These are phyloP conservation scores for Nannochloropsis salina DNA, from an alignment of 108 stramenopile genomes.

Conservation along the genomic window DNA sequence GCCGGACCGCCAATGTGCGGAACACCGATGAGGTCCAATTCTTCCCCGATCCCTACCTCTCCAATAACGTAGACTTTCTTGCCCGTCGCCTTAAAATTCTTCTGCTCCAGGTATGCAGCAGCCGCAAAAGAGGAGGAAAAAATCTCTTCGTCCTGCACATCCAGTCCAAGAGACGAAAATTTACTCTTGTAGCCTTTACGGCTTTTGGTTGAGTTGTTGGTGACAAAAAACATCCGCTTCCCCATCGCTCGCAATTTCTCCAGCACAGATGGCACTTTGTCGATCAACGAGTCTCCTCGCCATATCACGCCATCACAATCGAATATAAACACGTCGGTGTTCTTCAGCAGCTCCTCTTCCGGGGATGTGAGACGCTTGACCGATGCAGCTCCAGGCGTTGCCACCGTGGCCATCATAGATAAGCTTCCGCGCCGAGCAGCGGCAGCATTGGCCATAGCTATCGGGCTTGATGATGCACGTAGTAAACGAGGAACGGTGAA, in stretches of 20 bases:
- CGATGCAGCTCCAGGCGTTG: not conserved
- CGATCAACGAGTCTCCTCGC: conserved; percentile 86
- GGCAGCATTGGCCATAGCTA: conserved; percentile 2
- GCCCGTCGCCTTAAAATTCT: conserved; percentile 80
- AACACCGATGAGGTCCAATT: conserved; percentile 86
- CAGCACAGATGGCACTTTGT: conserved; percentile 64
- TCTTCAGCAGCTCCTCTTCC: conserved; percentile 57
- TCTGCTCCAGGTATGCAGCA: conserved; percentile 94
- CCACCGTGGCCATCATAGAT: not conserved
- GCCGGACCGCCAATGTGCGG: conserved; percentile 85
- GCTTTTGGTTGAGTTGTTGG: conserved; percentile 94
- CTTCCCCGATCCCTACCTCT: conserved; percentile 89
- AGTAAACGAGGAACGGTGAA: not conserved
- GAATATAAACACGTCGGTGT: conserved; percentile 92
- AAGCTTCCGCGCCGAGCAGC: not conserved
- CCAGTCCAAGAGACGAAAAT: conserved; percentile 28
- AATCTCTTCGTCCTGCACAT: conserved; percentile 83
- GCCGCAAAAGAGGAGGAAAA: conserved; percentile 89
- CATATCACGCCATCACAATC: conserved; percentile 99
- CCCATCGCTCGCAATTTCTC: conserved; percentile 66
- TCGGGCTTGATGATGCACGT: not conserved
- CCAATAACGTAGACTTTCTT: conserved; percentile 96
- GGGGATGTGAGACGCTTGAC: not conserved
- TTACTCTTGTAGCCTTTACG: conserved; percentile 76
- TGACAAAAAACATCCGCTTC: conserved; percentile 94